Conservation (phyloP, 2,329 filamentous ascomycete species). For the Dactylella cylindrospora region DNA sequence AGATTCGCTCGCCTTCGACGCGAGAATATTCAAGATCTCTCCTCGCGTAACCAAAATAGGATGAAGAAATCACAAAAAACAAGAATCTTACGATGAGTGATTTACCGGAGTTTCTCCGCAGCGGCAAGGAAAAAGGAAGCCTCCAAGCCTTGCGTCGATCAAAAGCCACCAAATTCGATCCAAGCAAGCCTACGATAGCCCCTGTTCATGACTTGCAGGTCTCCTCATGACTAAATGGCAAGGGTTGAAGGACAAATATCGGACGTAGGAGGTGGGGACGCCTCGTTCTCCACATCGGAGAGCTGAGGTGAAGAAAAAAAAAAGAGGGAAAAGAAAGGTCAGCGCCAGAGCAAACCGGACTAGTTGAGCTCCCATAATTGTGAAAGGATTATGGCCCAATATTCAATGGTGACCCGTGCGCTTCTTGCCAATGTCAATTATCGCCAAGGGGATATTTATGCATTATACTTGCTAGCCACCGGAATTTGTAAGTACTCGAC, state of each 20-base stretch:
- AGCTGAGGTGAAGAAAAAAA: too few species aligned
- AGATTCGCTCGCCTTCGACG: too few species aligned
- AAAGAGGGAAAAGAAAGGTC: too few species aligned
- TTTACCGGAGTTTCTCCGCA: constrained; percentile 45
- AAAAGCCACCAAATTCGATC: constrained; percentile 44
- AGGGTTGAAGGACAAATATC: constrained; percentile 25
- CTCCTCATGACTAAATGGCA: constrained; percentile 41
- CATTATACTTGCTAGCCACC: constrained; percentile 19
- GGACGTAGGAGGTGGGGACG: constrained; percentile 42
- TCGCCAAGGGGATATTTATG: constrained; percentile 31
- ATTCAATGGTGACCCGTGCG: too few species aligned
- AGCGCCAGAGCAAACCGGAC: too few species aligned
- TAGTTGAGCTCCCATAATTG: too few species aligned
- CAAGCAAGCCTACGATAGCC: constrained; percentile 26
- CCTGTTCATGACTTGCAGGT: constrained; percentile 41
- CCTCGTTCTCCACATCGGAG: too few species aligned
- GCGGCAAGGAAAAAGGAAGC: constrained; percentile 11
- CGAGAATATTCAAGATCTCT: too few species aligned
- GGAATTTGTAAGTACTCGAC: constrained; percentile 26
- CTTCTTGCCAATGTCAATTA: constrained; percentile 13
- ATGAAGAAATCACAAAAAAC: constrained; percentile 1
- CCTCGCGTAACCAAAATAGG: not conserved
- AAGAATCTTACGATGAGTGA: constrained; percentile 19
- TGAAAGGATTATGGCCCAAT: too few species aligned
- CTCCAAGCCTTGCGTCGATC: constrained; percentile 42